A percentile compares a stretch with the other conserved stretches of the same genome.
Evolutionary conservation across 768 basidiomycete species (phyloP).

Genomic region (Suillus subaureus): DNA sequence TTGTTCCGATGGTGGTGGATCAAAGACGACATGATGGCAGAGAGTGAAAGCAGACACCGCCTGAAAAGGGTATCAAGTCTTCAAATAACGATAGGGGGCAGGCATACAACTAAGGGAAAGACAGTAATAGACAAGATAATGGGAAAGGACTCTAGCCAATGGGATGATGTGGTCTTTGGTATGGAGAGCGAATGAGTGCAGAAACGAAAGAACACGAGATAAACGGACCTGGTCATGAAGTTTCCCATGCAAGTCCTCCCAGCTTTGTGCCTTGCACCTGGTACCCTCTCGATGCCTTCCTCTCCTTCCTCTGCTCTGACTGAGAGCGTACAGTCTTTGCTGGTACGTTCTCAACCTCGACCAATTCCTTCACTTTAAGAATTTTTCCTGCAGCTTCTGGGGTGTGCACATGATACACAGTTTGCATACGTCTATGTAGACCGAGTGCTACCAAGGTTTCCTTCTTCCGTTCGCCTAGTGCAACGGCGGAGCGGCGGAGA

Average conservation of each 20-base stretch:
- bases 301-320: constrained; percentile 64
- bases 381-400: constrained; percentile 86
- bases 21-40: neutral
- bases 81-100: neutral
- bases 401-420: constrained; percentile 76
- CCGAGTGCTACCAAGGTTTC: constrained; percentile 83
- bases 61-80: neutral
- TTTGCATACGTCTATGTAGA: constrained; percentile 80
- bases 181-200: neutral
- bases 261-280: constrained; percentile 46
- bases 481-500: constrained; percentile 83
- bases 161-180: neutral
- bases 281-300: constrained; percentile 71
- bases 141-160: neutral
- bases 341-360: constrained; percentile 86
- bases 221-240: neutral
- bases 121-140: neutral
- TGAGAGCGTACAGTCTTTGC: constrained; percentile 66
- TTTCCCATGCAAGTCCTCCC: constrained; percentile 16
- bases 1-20: neutral
- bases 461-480: constrained; percentile 69
- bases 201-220: neutral
- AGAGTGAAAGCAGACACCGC: neutral
- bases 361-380: constrained; percentile 84
- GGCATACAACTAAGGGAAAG: neutral